A percentile compares a stretch with the other conserved stretches of the same genome.
These are phyloP conservation scores for Sarocladiaceae sp. DNA, from an alignment of 2,329 filamentous ascomycete species.

Conservation along the genomic window DNA sequence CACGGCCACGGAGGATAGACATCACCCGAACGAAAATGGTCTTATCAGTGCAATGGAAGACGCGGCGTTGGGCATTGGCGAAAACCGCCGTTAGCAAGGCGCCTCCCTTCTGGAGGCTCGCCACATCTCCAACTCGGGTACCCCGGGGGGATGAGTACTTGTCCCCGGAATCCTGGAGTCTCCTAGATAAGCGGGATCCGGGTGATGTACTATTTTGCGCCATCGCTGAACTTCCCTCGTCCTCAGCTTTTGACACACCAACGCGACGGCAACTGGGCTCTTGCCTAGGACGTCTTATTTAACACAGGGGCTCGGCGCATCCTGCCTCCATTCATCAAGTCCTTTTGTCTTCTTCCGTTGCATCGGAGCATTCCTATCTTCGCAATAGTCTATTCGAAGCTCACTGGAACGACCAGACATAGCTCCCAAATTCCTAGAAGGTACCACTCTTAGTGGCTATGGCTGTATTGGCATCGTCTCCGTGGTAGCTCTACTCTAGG, in stretches of 20 bases:
- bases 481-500: not conserved
- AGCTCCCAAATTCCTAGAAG: not conserved
- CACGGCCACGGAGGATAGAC: too few species aligned
- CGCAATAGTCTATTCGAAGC: too few species aligned
- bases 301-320: too few species aligned
- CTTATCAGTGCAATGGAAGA: too few species aligned
- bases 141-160: not conserved
- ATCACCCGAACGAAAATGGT: too few species aligned
- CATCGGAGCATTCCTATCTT: not conserved
- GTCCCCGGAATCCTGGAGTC: not conserved
- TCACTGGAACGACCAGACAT: not conserved
- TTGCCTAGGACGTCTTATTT: too few species aligned
- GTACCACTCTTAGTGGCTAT: not conserved
- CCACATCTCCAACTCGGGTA: not conserved
- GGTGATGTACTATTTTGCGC: too few species aligned
- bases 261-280: slow-evolving; percentile 9
- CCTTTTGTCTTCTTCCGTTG: not conserved
- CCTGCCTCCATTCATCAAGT: not conserved
- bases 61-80: slow-evolving; percentile 2
- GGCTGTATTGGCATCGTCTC: slow-evolving; percentile 2
- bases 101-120: not conserved
- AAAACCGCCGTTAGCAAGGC: not conserved
- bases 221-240: not conserved
- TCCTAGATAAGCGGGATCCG: not conserved
- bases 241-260: not conserved